Evolutionary conservation across 805 yeast species (phyloP).

Genomic region (Candida insectorum): DNA sequence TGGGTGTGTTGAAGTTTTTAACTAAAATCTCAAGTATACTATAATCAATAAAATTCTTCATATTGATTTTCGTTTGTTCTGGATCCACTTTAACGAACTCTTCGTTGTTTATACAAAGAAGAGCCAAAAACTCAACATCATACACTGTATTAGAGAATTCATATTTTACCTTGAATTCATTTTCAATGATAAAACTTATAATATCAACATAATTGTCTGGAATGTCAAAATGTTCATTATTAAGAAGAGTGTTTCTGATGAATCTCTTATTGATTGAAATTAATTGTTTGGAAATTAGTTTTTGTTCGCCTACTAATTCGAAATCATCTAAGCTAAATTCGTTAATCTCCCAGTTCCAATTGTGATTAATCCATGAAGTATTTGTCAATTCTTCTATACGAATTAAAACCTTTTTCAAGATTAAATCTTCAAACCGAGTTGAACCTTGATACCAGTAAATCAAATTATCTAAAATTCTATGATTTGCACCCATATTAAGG

Average conservation of each 20-base stretch:
- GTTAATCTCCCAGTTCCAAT: slow-evolving; percentile 63
- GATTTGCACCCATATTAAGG: slow-evolving; percentile 45
- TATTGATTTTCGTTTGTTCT: slow-evolving; percentile 37
- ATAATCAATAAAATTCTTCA: slow-evolving; percentile 56
- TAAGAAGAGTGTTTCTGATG: slow-evolving; percentile 32
- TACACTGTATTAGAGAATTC: slow-evolving; percentile 38
- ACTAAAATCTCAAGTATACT: slow-evolving; percentile 51
- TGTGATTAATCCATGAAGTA: slow-evolving; percentile 62
- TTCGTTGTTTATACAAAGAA: slow-evolving; percentile 59
- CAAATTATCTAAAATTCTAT: slow-evolving; percentile 46
- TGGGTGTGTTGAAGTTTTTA: slow-evolving; percentile 37
- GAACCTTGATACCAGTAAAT: slow-evolving; percentile 60
- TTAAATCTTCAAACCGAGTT: slow-evolving; percentile 52
- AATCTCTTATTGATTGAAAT: slow-evolving; percentile 49
- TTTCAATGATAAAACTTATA: slow-evolving; percentile 11
- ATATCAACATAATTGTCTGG: slow-evolving; percentile 8
- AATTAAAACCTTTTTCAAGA: slow-evolving; percentile 55
- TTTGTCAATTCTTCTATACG: slow-evolving; percentile 52
- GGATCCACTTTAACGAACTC: slow-evolving; percentile 48
- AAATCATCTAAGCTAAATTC: slow-evolving; percentile 40
- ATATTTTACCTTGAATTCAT: slow-evolving; percentile 15
- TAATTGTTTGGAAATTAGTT: slow-evolving; percentile 41
- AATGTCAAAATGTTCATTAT: slow-evolving; percentile 3
- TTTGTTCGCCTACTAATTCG: slow-evolving; percentile 46
- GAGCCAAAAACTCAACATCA: slow-evolving; percentile 69